These are phyloP conservation scores for Vigna reflexopilosa DNA, from an alignment of 306 rosid species.

Conservation along the genomic window DNA sequence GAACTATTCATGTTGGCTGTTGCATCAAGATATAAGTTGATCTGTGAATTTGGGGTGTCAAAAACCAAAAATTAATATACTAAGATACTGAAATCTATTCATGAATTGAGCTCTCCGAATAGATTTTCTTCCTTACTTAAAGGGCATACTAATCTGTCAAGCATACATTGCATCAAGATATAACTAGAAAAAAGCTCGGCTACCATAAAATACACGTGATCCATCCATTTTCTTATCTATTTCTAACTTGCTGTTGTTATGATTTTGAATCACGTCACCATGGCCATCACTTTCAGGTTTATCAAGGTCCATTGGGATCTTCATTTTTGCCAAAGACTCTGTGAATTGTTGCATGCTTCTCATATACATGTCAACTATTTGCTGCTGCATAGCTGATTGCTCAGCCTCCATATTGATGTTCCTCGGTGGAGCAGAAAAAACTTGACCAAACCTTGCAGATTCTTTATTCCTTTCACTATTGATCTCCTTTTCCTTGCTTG, in stretches of 20 bases:
- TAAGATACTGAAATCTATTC: not conserved
- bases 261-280: constrained; percentile 57
- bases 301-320: constrained; percentile 85
- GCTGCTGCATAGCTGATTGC: constrained; percentile 85
- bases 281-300: constrained; percentile 55
- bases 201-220: constrained; percentile 80
- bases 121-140: not conserved
- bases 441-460: constrained; percentile 58
- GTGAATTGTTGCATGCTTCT: constrained; percentile 72
- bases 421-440: constrained; percentile 68
- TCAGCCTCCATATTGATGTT: constrained; percentile 72
- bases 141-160: not conserved
- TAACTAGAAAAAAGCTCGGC: constrained; percentile 81
- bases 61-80: not conserved
- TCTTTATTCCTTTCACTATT: constrained; percentile 39
- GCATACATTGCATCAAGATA: constrained; percentile 33
- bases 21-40: constrained; percentile 39
- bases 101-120: not conserved
- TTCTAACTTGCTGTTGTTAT: constrained; percentile 52
- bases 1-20: constrained; percentile 27
- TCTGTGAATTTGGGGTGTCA: not conserved
- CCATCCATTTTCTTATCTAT: constrained; percentile 70
- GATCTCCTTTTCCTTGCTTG: constrained; percentile 53
- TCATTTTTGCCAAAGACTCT: constrained; percentile 82
- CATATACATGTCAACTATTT: constrained; percentile 90